Evolutionary conservation across 169 alveolate species (phyloP).

Genomic region (Plasmodium inui): DNA sequence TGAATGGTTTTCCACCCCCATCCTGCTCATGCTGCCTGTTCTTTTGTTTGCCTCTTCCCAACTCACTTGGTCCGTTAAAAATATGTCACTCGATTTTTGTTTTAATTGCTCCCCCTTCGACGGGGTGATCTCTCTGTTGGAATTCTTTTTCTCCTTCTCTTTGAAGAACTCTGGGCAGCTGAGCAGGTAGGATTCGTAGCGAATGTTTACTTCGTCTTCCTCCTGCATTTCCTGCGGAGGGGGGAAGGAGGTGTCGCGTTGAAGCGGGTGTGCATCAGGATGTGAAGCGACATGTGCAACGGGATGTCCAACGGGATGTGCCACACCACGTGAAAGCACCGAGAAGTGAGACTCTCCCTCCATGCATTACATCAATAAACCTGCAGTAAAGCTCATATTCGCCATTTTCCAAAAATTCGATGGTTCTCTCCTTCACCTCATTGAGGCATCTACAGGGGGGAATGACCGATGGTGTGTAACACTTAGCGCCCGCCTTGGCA

Average conservation of each 20-base stretch:
- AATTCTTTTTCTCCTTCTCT: neutral
- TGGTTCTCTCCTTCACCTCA: slow-evolving; percentile 15
- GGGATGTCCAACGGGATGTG: neutral
- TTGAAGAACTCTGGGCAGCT: neutral
- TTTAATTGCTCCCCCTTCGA: neutral
- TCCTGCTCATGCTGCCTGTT: neutral
- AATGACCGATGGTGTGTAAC: neutral
- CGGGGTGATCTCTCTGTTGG: neutral
- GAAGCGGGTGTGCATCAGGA: neutral
- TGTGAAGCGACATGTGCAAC: neutral
- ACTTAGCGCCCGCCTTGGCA: neutral
- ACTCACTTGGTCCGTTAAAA: neutral
- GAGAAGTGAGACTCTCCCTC: neutral
- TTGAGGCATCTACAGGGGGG: neutral
- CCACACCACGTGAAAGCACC: neutral
- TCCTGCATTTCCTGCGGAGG: slow-evolving; percentile 46
- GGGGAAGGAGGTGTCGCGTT: neutral
- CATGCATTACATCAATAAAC: slow-evolving; percentile 23
- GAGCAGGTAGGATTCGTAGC: slow-evolving; percentile 36
- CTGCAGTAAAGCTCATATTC: slow-evolving; percentile 13
- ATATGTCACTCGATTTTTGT: neutral
- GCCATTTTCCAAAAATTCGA: slow-evolving; percentile 50
- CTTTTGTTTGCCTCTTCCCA: neutral
- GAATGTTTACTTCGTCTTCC: slow-evolving; percentile 27
- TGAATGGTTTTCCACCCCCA: neutral